phyloP scores from a whole-genome alignment of 164 flowering plant species.

The Berberis vulgaris region DNA sequence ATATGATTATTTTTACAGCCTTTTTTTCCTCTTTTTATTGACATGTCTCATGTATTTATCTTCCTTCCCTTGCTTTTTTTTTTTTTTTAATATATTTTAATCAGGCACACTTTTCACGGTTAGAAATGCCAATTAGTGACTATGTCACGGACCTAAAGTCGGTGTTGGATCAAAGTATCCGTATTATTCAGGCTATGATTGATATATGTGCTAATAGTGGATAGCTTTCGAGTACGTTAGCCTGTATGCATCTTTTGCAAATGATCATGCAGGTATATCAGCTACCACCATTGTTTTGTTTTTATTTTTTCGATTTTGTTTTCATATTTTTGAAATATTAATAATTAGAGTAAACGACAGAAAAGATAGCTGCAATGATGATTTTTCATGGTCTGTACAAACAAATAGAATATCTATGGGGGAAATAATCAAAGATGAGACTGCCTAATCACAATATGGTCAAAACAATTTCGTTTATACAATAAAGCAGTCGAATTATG shows the following conservation, averaged over 20 bases:
- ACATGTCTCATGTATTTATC: background rate
- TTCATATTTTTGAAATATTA: too few species aligned
- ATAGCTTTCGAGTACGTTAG: constrained; percentile 84
- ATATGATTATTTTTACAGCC: background rate
- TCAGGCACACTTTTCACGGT: constrained; percentile 93
- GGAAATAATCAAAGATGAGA: too few species aligned
- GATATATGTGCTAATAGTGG: constrained; percentile 98
- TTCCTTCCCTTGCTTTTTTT: background rate
- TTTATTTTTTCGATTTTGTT: too few species aligned
- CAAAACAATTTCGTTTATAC: too few species aligned
- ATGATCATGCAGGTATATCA: constrained; percentile 94
- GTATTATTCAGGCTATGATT: constrained; percentile 97
- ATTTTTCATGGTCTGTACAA: too few species aligned
- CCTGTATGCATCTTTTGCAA: constrained; percentile 95
- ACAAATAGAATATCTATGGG: too few species aligned
- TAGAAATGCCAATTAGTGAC: constrained; percentile 87
- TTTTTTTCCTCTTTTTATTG: background rate
- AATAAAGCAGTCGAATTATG: too few species aligned
- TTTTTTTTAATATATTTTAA: background rate
- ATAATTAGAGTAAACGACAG: too few species aligned
- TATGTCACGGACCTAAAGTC: constrained; percentile 93
- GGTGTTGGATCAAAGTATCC: constrained; percentile 96
- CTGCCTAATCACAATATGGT: too few species aligned
- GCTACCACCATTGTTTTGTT: background rate
- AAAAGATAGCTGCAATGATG: too few species aligned